phyloP scores from a whole-genome alignment of 2,329 filamentous ascomycete species.

The Neopestalotiopsis rosae region DNA sequence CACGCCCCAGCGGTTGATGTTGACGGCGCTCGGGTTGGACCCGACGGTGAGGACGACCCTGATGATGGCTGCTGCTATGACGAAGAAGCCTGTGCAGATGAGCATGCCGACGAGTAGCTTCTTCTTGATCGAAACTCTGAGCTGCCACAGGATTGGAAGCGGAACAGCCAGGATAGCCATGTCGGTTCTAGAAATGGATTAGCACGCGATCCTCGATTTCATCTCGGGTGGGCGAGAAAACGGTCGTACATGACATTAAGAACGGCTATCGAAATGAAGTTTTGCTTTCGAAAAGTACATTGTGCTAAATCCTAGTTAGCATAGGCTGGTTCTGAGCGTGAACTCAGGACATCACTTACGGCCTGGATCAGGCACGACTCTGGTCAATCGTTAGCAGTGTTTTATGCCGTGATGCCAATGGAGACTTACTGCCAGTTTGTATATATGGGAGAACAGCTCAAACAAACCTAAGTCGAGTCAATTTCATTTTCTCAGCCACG shows the following conservation, averaged over 20 bases:
- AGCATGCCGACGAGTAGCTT: conserved; percentile 38
- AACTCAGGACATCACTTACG: background rate
- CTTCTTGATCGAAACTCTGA: conserved; percentile 33
- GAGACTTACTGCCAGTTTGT: conserved; percentile 19
- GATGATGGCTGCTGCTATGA: conserved; percentile 40
- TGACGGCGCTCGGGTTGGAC: conserved; percentile 33
- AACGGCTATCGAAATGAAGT: conserved; percentile 34
- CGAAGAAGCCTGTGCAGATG: conserved; percentile 40
- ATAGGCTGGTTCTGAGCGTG: background rate
- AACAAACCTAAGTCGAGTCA: conserved; percentile 26
- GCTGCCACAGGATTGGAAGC: conserved; percentile 38
- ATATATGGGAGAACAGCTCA: conserved; percentile 35
- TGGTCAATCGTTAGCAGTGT: conserved; percentile 8
- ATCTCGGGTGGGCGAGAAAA: background rate
- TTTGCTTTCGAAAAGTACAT: conserved; percentile 36
- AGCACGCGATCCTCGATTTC: background rate
- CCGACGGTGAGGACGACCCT: conserved; percentile 36
- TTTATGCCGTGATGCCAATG: too few relatives aligned
- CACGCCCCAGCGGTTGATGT: conserved; percentile 42
- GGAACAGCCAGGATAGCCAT: conserved; percentile 37
- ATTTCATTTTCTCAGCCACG: background rate
- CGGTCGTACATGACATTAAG: conserved; percentile 32
- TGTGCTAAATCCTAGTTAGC: conserved; percentile 7
- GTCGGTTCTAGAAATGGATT: conserved; percentile 29
- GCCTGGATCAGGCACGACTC: conserved; percentile 13